Evolutionary conservation across 2,329 filamentous ascomycete genomes (phyloP), one percentile per base, ranked within the genome.

Genomic region (Laburnicola sp.): DNA sequence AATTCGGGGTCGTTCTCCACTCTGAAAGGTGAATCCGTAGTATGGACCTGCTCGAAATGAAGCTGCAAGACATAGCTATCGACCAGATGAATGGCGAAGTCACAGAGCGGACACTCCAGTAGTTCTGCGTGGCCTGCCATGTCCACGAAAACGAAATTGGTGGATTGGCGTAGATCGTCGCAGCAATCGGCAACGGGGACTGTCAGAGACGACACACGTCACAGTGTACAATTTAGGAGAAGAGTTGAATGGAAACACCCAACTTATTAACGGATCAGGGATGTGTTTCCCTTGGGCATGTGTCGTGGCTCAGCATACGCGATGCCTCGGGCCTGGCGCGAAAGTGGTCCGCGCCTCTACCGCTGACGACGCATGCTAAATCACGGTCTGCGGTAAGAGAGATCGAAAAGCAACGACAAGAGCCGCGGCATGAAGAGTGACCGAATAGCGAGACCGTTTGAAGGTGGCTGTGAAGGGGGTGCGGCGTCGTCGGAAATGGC

Each of bases 41-140:
- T 74, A 53, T 75, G 73, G 21, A 57, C 57, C 51, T 74, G 69
- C 59, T 75, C 73, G 48, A 75, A 71, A 50, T 75, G 73, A n/a
- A 74, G 60, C 50, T 69, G 64, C 8, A 75, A 56, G 8, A 68
- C 45, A 49, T 75, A 74, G 30, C 63, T 58, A 55, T 70, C 63
- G 27, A 53, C 57, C 4, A 55, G 59, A 11, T 53, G 50, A 27
- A 69, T 65, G 4, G 59, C 58, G 53, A 69, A 71, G 42, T 59
- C 58, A 54, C 72, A 74, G 38, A 72, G 59, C 6, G 70, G 71
- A 56, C 71, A 74, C 41, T 66, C 65, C 4, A 72, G 57, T 6
- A 64, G 60, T 23, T 50, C 60, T 28, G 53, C 58, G 7, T 53
- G 51, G 48, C 28, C 45, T 11, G 58, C 53, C 64, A 64, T 68